phyloP scores from a whole-genome alignment of 2,329 filamentous ascomycete genomes.

The Phyllosticta citribraziliensis region DNA sequence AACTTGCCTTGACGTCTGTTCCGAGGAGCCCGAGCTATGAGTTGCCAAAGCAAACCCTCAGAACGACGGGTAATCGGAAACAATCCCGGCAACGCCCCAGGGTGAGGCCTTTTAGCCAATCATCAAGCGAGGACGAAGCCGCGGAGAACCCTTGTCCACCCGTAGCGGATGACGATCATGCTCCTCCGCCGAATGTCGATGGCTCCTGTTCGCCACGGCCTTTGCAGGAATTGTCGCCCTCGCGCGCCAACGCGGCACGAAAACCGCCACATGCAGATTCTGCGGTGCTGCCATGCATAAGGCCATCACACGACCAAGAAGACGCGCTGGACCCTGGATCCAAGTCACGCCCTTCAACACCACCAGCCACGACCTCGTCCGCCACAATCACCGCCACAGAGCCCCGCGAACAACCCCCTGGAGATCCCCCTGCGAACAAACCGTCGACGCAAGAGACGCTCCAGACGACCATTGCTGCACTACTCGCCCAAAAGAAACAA shows the following conservation, averaged over 20 bases:
- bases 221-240: constrained; percentile 5
- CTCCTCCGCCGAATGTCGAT: not conserved
- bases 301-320: not conserved
- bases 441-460: constrained; percentile 4
- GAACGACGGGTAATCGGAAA: not conserved
- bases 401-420: not conserved
- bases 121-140: not conserved
- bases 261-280: not conserved
- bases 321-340: not conserved
- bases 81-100: not conserved
- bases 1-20: constrained; percentile 3
- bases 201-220: not conserved
- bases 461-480: constrained; percentile 13
- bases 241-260: not conserved
- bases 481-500: constrained; percentile 13
- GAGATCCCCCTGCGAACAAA: not conserved
- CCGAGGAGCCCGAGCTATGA: not conserved
- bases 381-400: not conserved
- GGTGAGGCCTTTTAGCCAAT: constrained; percentile 5
- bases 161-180: not conserved
- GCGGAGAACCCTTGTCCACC: not conserved
- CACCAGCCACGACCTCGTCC: not conserved
- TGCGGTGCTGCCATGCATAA: not conserved
- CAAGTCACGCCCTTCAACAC: not conserved
- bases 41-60: not conserved